A percentile compares a stretch with the other conserved stretches of the same genome.
Evolutionary conservation across 164 flowering plant species (phyloP).

Genomic region (Magnolia sinica): DNA sequence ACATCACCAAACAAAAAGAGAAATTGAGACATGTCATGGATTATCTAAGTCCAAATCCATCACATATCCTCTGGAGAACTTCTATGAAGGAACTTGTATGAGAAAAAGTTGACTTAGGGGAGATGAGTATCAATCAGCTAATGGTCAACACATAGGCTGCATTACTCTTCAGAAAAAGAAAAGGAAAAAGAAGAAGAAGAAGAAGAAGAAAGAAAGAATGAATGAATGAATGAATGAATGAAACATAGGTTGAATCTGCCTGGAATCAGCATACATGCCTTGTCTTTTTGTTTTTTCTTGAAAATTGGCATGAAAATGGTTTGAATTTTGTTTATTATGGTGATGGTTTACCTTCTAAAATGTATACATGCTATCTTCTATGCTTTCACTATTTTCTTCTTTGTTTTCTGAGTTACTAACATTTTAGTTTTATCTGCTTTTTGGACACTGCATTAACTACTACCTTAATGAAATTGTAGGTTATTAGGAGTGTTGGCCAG

Average conservation of each 20-base stretch:
- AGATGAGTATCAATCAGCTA: background rate
- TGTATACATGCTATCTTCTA: background rate
- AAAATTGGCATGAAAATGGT: background rate
- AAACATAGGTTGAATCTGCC: background rate
- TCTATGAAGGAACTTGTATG: background rate
- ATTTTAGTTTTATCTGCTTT: background rate
- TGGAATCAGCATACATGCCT: background rate
- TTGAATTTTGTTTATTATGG: background rate
- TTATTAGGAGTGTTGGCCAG: constrained; percentile 93
- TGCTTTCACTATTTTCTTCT: background rate
- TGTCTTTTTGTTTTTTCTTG: background rate
- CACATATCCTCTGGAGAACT: background rate
- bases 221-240: too few relatives aligned
- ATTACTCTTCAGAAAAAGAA: too few relatives aligned
- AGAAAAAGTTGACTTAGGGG: background rate
- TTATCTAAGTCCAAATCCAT: background rate
- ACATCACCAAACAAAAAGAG: too few relatives aligned
- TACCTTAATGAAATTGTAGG: constrained; percentile 30
- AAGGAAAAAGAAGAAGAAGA: too few relatives aligned
- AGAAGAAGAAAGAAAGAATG: too few relatives aligned
- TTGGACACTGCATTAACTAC: background rate
- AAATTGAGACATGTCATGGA: background rate
- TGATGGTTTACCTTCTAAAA: background rate
- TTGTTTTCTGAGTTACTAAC: background rate
- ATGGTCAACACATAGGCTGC: background rate